phyloP scores from a whole-genome alignment of 768 basidiomycete genomes.

The Leccinum sublutescens region DNA sequence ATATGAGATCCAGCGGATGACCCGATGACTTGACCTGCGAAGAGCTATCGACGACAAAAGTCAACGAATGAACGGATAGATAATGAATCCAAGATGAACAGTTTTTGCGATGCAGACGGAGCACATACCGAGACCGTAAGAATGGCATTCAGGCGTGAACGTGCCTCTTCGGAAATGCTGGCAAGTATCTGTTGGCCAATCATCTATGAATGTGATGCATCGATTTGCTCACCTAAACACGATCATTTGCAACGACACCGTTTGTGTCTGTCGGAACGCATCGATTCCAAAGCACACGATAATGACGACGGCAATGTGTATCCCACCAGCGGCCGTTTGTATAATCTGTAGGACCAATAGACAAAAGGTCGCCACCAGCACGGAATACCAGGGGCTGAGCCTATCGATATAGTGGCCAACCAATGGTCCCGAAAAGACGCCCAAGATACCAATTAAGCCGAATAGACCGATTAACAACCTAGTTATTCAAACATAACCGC shows the following conservation, averaged over 20 bases:
- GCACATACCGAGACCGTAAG: slow-evolving; percentile 27
- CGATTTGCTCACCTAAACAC: slow-evolving; percentile 24
- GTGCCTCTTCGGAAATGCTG: slow-evolving; percentile 30
- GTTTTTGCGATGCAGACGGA: background rate
- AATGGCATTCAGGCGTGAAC: slow-evolving; percentile 31
- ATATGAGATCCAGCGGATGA: slow-evolving; percentile 41
- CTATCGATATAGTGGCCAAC: slow-evolving; percentile 29
- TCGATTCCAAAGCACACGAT: slow-evolving; percentile 43
- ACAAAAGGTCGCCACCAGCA: slow-evolving; percentile 34
- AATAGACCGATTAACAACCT: slow-evolving; percentile 44
- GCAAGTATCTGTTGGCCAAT: background rate
- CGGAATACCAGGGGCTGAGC: slow-evolving; percentile 43
- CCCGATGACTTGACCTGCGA: slow-evolving; percentile 42
- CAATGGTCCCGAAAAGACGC: slow-evolving; percentile 31
- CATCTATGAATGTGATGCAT: background rate
- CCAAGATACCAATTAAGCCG: slow-evolving; percentile 45
- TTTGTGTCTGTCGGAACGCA: slow-evolving; percentile 39
- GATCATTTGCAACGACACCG: slow-evolving; percentile 34
- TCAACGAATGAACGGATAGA: background rate
- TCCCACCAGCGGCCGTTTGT: slow-evolving; percentile 37
- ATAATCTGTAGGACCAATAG: slow-evolving; percentile 31
- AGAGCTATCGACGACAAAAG: slow-evolving; percentile 19
- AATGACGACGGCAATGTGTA: slow-evolving; percentile 38
- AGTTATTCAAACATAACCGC: background rate
- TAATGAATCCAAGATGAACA: background rate